These are phyloP conservation scores for Fonsecaea nubica DNA, from an alignment of 2,329 filamentous ascomycete species.

Conservation along the genomic window DNA sequence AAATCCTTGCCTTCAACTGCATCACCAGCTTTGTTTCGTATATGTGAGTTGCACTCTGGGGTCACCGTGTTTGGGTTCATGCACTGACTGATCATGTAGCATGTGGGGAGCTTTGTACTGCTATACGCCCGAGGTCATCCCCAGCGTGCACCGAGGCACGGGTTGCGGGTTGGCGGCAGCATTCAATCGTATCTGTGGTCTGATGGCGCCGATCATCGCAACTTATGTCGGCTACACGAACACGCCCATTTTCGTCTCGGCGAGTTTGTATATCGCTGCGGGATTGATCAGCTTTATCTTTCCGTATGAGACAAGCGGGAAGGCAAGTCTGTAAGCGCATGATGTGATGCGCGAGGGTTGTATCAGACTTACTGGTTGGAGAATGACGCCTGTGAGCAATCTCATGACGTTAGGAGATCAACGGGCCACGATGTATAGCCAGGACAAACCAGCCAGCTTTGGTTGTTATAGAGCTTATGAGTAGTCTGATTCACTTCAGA, in stretches of 20 bases:
- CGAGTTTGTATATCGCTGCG: slow-evolving; percentile 44
- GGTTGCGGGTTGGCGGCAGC: slow-evolving; percentile 76
- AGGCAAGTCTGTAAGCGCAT: slow-evolving; percentile 27
- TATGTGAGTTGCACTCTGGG: slow-evolving; percentile 55
- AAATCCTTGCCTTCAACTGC: slow-evolving; percentile 73
- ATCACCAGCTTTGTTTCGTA: slow-evolving; percentile 73
- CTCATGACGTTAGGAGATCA: neutral
- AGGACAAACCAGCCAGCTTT: neutral
- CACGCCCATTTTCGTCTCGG: slow-evolving; percentile 48
- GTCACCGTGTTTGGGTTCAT: neutral
- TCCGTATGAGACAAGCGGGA: slow-evolving; percentile 30
- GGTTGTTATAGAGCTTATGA: neutral
- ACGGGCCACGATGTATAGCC: neutral
- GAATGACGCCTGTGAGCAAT: neutral
- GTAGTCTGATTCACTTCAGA: neutral
- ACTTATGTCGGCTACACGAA: slow-evolving; percentile 34
- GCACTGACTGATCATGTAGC: neutral
- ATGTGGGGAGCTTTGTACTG: slow-evolving; percentile 69
- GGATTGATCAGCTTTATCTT: slow-evolving; percentile 25
- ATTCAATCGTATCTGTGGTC: slow-evolving; percentile 75
- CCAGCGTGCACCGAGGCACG: slow-evolving; percentile 72
- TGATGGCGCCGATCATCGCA: slow-evolving; percentile 67
- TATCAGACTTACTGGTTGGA: neutral
- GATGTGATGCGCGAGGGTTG: neutral
- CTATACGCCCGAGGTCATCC: slow-evolving; percentile 74